phyloP scores from a whole-genome alignment of 164 flowering plant genomes.

The Platanus orientalis region DNA sequence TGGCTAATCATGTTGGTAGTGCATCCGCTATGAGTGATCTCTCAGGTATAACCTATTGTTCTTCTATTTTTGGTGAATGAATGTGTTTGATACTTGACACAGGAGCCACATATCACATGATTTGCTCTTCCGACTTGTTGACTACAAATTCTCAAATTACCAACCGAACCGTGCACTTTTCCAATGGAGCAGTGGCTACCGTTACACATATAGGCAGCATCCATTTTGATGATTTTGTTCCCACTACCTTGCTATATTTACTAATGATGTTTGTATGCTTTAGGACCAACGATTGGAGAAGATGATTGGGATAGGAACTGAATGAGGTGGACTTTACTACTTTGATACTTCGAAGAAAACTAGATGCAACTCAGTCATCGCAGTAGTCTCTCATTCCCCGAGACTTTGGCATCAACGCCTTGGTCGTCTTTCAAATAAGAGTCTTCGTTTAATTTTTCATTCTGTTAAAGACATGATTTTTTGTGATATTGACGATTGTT shows the following conservation, averaged over 20 bases:
- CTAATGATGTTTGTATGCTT: too few species aligned
- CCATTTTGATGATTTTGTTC: constrained; percentile 1
- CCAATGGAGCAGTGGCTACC: too few species aligned
- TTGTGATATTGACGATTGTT: too few species aligned
- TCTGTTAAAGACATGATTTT: background rate
- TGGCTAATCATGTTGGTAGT: too few species aligned
- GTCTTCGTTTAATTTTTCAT: too few species aligned
- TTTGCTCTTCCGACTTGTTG: constrained; percentile 10
- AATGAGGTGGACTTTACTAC: too few species aligned
- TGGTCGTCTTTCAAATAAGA: too few species aligned
- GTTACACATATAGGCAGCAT: too few species aligned
- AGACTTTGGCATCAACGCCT: constrained; percentile 19
- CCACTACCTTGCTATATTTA: too few species aligned
- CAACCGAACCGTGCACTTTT: too few species aligned
- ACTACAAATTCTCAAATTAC: constrained; percentile 12
- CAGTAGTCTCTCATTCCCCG: constrained; percentile 1
- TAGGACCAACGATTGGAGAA: too few species aligned
- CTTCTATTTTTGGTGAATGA: constrained; percentile 2
- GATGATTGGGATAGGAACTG: too few species aligned
- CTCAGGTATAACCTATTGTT: constrained; percentile 11
- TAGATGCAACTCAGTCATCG: background rate
- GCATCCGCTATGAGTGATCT: constrained; percentile 12
- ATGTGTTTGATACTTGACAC: constrained; percentile 14
- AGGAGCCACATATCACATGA: constrained; percentile 18
- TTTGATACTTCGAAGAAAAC: background rate